A percentile compares a stretch with the other conserved stretches of the same genome.
Conservation (phyloP, 164 flowering plant genomes). For the Malania oleifera region DNA sequence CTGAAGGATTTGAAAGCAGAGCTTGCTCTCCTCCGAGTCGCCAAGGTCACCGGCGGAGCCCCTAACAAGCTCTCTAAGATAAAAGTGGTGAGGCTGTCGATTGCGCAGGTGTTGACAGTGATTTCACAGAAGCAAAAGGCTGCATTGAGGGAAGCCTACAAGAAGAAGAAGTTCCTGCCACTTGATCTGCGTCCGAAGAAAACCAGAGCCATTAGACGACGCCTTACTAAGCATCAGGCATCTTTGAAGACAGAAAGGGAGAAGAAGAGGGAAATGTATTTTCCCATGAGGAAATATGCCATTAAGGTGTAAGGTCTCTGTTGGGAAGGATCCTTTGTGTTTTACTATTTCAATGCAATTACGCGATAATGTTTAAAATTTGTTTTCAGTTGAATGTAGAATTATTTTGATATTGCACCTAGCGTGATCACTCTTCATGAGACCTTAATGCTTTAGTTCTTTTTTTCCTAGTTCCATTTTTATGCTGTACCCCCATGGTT, state of each 20-base stretch:
- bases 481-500: too few relatives aligned
- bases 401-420: too few relatives aligned
- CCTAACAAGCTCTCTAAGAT: constrained; percentile 80
- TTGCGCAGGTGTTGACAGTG: constrained; percentile 61
- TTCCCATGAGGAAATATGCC: constrained; percentile 47
- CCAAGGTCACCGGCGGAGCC: constrained; percentile 72
- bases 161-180: constrained; percentile 61
- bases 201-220: constrained; percentile 58
- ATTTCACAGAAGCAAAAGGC: constrained; percentile 60
- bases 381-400: too few relatives aligned
- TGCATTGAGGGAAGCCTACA: constrained; percentile 54
- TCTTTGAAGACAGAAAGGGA: constrained; percentile 40
- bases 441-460: too few relatives aligned
- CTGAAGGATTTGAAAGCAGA: constrained; percentile 53
- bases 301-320: constrained; percentile 38
- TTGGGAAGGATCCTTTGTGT: too few relatives aligned
- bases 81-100: constrained; percentile 62
- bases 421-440: too few relatives aligned
- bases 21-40: constrained; percentile 54
- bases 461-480: too few relatives aligned
- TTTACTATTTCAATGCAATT: too few relatives aligned
- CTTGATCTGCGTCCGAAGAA: constrained; percentile 75
- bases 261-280: constrained; percentile 39
- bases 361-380: too few relatives aligned
- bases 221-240: constrained; percentile 55